These are phyloP conservation scores for Galeopsis tetrahit DNA, from an alignment of 257 asterid species.

Conservation along the genomic window DNA sequence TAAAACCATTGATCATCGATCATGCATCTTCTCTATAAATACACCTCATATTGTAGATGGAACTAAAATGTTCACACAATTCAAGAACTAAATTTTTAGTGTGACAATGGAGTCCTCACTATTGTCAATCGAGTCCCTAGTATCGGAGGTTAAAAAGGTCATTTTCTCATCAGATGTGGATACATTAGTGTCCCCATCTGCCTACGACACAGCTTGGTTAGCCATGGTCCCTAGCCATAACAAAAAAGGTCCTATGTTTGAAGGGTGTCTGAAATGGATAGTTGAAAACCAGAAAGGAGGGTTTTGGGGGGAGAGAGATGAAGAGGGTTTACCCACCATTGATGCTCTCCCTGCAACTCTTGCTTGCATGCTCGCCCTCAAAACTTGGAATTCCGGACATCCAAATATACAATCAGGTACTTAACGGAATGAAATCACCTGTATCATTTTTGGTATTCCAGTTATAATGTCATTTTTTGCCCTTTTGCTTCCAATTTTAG, in stretches of 20 bases:
- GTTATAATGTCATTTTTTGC: too few species aligned
- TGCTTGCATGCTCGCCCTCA: conserved; percentile 57
- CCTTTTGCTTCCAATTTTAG: too few species aligned
- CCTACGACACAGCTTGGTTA: conserved; percentile 49
- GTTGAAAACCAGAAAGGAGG: conserved; percentile 52
- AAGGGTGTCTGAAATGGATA: conserved; percentile 51
- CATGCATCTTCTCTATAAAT: too few species aligned
- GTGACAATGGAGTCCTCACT: conserved; percentile 41
- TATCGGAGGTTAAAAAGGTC: conserved; percentile 42
- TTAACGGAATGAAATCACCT: too few species aligned
- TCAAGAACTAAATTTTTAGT: too few species aligned
- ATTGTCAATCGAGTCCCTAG: conserved; percentile 31
- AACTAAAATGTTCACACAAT: too few species aligned
- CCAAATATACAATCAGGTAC: conserved; percentile 43
- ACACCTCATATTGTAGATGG: too few species aligned
- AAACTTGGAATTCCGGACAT: conserved; percentile 46
- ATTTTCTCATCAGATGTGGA: conserved; percentile 25
- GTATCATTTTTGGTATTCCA: too few species aligned
- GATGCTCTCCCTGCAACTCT: conserved; percentile 42
- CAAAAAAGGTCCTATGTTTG: conserved; percentile 47
- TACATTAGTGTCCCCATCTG: conserved; percentile 39
- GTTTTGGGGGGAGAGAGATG: conserved; percentile 52
- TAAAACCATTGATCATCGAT: too few species aligned
- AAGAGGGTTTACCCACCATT: conserved; percentile 16
- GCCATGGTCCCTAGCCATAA: conserved; percentile 36